These are phyloP conservation scores for Aspergillus sp. DNA, from an alignment of 2,329 filamentous ascomycete genomes.

Conservation along the genomic window DNA sequence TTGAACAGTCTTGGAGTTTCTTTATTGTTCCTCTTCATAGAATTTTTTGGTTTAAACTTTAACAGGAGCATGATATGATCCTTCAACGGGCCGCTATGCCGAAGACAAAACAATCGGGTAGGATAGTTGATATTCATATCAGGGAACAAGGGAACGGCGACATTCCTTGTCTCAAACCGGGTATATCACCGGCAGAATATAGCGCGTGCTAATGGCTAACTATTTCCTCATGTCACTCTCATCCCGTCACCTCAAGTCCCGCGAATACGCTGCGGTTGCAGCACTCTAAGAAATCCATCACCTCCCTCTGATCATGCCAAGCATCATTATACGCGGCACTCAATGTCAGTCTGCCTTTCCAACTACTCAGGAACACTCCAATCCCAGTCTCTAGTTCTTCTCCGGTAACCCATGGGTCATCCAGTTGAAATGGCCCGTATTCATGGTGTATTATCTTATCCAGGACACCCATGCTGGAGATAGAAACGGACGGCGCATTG, in stretches of 20 bases:
- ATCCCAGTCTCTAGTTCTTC: constrained; percentile 48
- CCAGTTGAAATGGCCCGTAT: constrained; percentile 30
- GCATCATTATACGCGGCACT: constrained; percentile 49
- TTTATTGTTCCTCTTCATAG: too few relatives aligned
- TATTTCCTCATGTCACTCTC: too few relatives aligned
- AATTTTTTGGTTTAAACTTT: too few relatives aligned
- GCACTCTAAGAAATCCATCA: constrained; percentile 19
- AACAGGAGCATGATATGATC: too few relatives aligned
- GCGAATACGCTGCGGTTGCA: constrained; percentile 19
- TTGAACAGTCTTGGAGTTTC: too few relatives aligned
- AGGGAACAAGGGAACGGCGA: too few relatives aligned
- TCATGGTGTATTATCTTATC: constrained; percentile 37
- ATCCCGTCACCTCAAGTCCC: constrained; percentile 2
- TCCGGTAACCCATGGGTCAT: constrained; percentile 49
- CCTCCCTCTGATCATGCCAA: constrained; percentile 39
- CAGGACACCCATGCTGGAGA: constrained; percentile 30
- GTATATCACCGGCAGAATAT: too few relatives aligned
- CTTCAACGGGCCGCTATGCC: too few relatives aligned
- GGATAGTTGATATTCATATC: too few relatives aligned
- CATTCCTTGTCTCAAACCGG: too few relatives aligned
- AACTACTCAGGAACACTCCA: constrained; percentile 47
- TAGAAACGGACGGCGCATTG: constrained; percentile 22
- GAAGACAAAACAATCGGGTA: too few relatives aligned
- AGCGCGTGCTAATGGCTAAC: too few relatives aligned
- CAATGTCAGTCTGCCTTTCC: constrained; percentile 37